Evolutionary conservation across 768 basidiomycete species (phyloP).

Genomic region (Glaciozyma antarctica): DNA sequence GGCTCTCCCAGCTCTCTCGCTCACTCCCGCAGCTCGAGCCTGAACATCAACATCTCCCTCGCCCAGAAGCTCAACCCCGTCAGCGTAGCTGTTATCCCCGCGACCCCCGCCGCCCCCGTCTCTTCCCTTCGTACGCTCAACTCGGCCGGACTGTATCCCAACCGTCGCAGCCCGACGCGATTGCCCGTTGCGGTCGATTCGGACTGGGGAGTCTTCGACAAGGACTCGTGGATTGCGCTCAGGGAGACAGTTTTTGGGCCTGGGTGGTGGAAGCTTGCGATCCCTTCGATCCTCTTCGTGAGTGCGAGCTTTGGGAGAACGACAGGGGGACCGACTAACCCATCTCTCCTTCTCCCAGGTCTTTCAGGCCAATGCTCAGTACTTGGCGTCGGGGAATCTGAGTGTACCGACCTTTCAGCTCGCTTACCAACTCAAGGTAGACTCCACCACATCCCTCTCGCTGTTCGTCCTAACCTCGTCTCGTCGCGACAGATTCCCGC

Average conservation of each 20-base stretch:
- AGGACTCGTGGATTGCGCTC: conserved; percentile 21
- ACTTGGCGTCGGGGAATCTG: conserved; percentile 79
- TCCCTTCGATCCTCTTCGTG: conserved; percentile 82
- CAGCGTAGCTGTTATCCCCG: conserved; percentile 19
- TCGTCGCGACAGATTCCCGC: conserved; percentile 43
- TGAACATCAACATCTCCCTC: conserved; percentile 21
- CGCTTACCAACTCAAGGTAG: conserved; percentile 81
- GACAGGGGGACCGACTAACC: too few relatives aligned
- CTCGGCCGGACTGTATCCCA: background rate
- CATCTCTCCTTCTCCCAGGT: too few relatives aligned
- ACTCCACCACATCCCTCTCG: background rate
- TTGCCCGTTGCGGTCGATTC: background rate
- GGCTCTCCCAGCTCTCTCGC: background rate
- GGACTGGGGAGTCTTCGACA: background rate
- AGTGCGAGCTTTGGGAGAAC: too few relatives aligned
- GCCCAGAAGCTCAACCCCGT: conserved; percentile 4
- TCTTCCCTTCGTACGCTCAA: conserved; percentile 6
- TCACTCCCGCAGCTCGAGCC: background rate
- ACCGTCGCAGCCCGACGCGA: background rate
- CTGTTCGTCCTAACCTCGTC: too few relatives aligned
- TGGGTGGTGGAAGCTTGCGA: conserved; percentile 90
- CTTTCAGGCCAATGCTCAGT: conserved; percentile 57
- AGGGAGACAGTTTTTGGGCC: conserved; percentile 59
- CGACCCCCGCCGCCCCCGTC: conserved; percentile 9
- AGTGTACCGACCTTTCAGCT: conserved; percentile 91